Conservation (phyloP, 148 eudicot genomes). For the Euryodendron excelsum region DNA sequence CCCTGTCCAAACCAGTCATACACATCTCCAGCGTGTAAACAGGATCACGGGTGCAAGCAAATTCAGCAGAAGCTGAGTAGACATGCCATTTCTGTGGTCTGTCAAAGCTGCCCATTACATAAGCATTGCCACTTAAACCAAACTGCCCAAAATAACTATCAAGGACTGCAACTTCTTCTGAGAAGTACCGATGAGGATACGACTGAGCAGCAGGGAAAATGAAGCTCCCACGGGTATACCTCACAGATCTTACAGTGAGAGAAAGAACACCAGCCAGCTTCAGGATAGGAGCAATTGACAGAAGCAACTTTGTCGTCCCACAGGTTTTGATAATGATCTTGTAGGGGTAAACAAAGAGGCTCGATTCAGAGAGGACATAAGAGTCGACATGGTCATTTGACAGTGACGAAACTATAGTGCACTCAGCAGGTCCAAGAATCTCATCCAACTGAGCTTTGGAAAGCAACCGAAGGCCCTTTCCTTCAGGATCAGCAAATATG, state of each 20-base stretch:
- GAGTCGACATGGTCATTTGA: conserved; percentile 70
- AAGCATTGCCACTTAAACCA: conserved; percentile 57
- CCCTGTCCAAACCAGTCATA: conserved; percentile 75
- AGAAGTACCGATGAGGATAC: conserved; percentile 72
- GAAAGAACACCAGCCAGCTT: conserved; percentile 51
- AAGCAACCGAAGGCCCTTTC: conserved; percentile 69
- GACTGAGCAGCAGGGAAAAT: conserved; percentile 79
- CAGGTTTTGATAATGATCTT: conserved; percentile 91
- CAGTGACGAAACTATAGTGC: conserved; percentile 77
- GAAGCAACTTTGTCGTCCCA: conserved; percentile 82
- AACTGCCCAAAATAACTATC: conserved; percentile 64
- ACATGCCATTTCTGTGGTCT: conserved; percentile 76
- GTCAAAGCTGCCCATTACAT: conserved; percentile 59
- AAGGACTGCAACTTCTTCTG: conserved; percentile 76
- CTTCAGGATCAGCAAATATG: conserved; percentile 71
- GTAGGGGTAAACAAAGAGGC: conserved; percentile 77
- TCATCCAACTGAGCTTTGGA: conserved; percentile 67
- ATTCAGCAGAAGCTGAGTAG: conserved; percentile 57
- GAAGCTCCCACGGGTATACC: conserved; percentile 83
- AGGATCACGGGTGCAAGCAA: conserved; percentile 24
- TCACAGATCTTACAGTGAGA: conserved; percentile 54
- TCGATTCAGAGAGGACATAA: conserved; percentile 84
- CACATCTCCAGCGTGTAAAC: conserved; percentile 81
- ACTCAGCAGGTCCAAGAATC: conserved; percentile 75
- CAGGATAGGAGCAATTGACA: conserved; percentile 67